Conservation (phyloP, 495 filamentous ascomycete genomes). For the Talaromyces nanjingensis region DNA sequence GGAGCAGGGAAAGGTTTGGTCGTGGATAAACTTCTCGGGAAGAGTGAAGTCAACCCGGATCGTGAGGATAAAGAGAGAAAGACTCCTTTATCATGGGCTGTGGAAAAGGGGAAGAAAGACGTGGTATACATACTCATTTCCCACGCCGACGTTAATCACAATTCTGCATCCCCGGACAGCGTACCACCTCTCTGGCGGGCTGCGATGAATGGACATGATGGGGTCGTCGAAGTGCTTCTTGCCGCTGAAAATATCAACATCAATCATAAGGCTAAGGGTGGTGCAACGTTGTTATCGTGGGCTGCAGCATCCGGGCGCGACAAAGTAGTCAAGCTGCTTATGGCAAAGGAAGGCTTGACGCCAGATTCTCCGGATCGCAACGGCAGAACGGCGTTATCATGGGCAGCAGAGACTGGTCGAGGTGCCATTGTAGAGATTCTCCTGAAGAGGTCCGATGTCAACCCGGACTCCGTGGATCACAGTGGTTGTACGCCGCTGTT, state of each 20-base stretch:
- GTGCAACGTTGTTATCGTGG: constrained; percentile 13
- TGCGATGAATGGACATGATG: constrained; percentile 10
- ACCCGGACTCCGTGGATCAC: constrained; percentile 12
- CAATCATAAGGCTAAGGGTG: constrained; percentile 9
- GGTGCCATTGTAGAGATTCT: constrained; percentile 10
- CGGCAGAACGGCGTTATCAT: constrained; percentile 16
- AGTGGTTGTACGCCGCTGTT: constrained; percentile 13
- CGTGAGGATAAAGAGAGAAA: constrained; percentile 10
- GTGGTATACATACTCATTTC: constrained; percentile 15
- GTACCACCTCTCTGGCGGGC: constrained; percentile 12
- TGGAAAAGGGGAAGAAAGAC: constrained; percentile 15
- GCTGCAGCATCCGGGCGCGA: constrained; percentile 12
- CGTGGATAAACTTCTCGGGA: constrained; percentile 12
- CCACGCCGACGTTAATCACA: constrained; percentile 8
- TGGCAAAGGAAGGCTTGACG: constrained; percentile 4
- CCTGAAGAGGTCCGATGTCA: constrained; percentile 10
- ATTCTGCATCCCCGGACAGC: constrained; percentile 10
- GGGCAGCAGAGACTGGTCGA: constrained; percentile 16
- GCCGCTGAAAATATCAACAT: constrained; percentile 5
- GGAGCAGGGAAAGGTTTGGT: constrained; percentile 14
- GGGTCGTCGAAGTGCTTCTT: constrained; percentile 17
- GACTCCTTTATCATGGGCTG: constrained; percentile 15
- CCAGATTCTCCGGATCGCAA: constrained; percentile 7
- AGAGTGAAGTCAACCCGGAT: constrained; percentile 8
- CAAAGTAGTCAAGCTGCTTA: constrained; percentile 16